These are phyloP conservation scores for Skeletonema grethae DNA, from an alignment of 108 stramenopile genomes.

Conservation along the genomic window DNA sequence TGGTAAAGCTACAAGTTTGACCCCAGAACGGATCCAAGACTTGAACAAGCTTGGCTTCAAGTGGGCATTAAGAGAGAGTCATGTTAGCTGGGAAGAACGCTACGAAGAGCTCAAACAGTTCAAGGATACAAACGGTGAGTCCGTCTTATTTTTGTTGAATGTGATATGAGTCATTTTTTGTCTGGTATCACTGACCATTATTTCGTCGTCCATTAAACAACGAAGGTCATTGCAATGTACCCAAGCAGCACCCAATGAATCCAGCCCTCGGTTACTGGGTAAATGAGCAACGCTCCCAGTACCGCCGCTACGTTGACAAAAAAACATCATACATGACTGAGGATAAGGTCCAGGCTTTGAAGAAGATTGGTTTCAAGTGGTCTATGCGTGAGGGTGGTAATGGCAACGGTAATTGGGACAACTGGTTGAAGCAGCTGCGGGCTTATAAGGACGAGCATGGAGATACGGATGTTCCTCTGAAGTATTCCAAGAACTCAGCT, in stretches of 20 bases:
- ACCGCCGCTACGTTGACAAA: conserved; percentile 29
- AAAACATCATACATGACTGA: conserved; percentile 38
- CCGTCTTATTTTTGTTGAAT: background rate
- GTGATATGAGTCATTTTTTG: background rate
- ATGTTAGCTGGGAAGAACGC: conserved; percentile 39
- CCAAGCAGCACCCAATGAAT: conserved; percentile 36
- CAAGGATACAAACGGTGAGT: conserved; percentile 14
- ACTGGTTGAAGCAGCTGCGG: conserved; percentile 41
- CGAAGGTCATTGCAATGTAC: conserved; percentile 43
- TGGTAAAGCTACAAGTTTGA: conserved; percentile 40
- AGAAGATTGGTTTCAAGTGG: conserved; percentile 43
- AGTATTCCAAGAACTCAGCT: conserved; percentile 24
- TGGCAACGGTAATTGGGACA: conserved; percentile 38
- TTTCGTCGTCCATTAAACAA: background rate
- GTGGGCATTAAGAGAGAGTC: conserved; percentile 33
- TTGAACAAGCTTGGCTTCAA: conserved; percentile 39
- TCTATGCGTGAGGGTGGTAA: conserved; percentile 25
- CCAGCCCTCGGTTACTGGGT: conserved; percentile 49
- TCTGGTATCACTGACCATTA: background rate
- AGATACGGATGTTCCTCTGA: conserved; percentile 42
- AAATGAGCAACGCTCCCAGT: conserved; percentile 44
- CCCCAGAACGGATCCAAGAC: conserved; percentile 18
- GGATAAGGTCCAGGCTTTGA: conserved; percentile 36
- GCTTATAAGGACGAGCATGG: conserved; percentile 37
- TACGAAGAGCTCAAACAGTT: conserved; percentile 38